phyloP scores from a whole-genome alignment of 2,329 filamentous ascomycete genomes.

The Peltaster fructicola region DNA sequence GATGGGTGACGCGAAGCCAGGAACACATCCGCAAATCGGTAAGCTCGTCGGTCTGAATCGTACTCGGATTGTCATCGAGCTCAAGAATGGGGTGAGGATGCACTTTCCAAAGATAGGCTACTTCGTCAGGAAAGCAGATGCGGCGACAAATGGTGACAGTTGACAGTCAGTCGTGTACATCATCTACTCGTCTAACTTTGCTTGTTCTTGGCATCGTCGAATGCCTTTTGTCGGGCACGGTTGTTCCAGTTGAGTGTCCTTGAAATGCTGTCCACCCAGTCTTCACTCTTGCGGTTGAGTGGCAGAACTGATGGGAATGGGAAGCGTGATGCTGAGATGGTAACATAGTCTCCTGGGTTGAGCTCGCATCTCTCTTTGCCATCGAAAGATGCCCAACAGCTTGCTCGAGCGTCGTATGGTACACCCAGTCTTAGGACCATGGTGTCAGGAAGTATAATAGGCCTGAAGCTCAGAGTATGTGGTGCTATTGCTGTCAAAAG shows the following conservation, averaged over 20 bases:
- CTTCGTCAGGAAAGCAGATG: constrained; percentile 1
- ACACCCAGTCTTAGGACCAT: constrained; percentile 86
- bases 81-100: constrained; percentile 3
- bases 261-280: constrained; percentile 69
- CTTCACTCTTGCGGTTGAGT: constrained; percentile 50
- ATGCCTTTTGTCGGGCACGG: constrained; percentile 55
- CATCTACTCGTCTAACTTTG: no score
- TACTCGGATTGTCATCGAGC: constrained; percentile 2
- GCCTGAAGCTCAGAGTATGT: constrained; percentile 84
- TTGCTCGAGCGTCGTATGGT: constrained; percentile 79
- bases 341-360: constrained; percentile 64
- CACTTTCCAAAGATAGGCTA: constrained; percentile 4
- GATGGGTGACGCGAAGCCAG: constrained; percentile 9
- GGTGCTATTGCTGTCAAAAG: constrained; percentile 87
- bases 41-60: constrained; percentile 5
- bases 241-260: constrained; percentile 70
- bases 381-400: constrained; percentile 95
- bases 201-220: constrained; percentile 19
- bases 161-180: no score
- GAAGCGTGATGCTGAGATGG: constrained; percentile 62
- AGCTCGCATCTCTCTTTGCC: constrained; percentile 66
- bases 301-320: constrained; percentile 65
- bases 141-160: neutral
- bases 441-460: constrained; percentile 92
- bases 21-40: constrained; percentile 8